phyloP scores from a whole-genome alignment of 306 rosid genomes.

The Gillenia trifoliata region DNA sequence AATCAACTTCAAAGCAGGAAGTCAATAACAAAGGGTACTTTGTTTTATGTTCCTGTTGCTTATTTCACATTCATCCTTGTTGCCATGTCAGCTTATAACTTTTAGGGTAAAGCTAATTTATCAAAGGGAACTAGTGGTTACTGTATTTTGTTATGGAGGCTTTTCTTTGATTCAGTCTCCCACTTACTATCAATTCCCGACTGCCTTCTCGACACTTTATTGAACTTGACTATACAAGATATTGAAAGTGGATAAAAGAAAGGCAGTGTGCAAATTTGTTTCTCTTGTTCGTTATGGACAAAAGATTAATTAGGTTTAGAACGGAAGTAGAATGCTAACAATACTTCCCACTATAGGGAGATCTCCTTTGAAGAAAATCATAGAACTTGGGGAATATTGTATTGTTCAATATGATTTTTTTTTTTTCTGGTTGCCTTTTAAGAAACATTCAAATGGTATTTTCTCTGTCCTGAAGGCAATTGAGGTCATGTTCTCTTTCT shows the following conservation, averaged over 20 bases:
- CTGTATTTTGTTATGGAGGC: too few species aligned
- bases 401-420: too few species aligned
- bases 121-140: background rate
- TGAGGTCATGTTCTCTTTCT: too few species aligned
- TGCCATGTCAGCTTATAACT: background rate
- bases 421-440: too few species aligned
- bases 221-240: background rate
- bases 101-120: background rate
- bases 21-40: background rate
- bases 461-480: too few species aligned
- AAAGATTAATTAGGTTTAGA: too few species aligned
- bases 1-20: constrained; percentile 5
- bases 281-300: background rate
- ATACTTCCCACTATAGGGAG: too few species aligned
- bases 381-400: too few species aligned
- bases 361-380: too few species aligned
- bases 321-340: too few species aligned
- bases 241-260: background rate
- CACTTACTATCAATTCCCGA: background rate
- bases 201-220: background rate
- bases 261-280: background rate
- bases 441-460: too few species aligned
- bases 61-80: too few species aligned
- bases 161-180: background rate
- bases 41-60: background rate